phyloP scores from a whole-genome alignment of 1,139 yeast species.

The Yamadazyma diddensiae region DNA sequence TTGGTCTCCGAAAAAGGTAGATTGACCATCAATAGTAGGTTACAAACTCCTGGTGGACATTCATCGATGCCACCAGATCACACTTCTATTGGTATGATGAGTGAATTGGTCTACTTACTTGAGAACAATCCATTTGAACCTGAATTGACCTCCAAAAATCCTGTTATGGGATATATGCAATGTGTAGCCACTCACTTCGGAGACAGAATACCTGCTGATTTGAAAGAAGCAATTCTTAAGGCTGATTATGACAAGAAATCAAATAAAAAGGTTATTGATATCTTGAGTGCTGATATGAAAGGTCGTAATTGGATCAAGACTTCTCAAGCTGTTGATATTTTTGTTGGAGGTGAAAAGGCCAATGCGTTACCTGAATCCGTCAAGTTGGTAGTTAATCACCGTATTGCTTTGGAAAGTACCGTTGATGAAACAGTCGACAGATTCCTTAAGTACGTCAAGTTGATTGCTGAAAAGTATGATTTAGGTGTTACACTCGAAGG shows the following conservation, averaged over 20 bases:
- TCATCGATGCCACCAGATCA: slow-evolving; percentile 47
- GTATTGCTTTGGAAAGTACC: slow-evolving; percentile 31
- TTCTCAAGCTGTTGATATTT: slow-evolving; percentile 37
- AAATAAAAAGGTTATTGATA: slow-evolving; percentile 24
- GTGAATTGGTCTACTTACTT: slow-evolving; percentile 36
- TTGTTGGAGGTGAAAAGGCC: slow-evolving; percentile 38
- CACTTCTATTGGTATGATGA: slow-evolving; percentile 42
- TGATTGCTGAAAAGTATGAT: slow-evolving; percentile 29
- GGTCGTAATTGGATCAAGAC: slow-evolving; percentile 31
- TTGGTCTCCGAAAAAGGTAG: slow-evolving; percentile 44
- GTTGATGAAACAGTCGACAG: slow-evolving; percentile 22
- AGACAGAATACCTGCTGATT: slow-evolving; percentile 16
- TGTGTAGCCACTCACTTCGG: slow-evolving; percentile 34
- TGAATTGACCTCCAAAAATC: slow-evolving; percentile 31
- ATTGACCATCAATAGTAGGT: slow-evolving; percentile 28
- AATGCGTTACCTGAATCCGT: slow-evolving; percentile 42
- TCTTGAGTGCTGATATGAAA: slow-evolving; percentile 12
- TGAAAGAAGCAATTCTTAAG: slow-evolving; percentile 28
- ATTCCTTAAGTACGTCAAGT: slow-evolving; percentile 21
- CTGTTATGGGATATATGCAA: slow-evolving; percentile 30
- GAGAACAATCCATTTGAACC: slow-evolving; percentile 38
- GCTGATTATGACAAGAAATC: slow-evolving; percentile 34
- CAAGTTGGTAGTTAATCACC: slow-evolving; percentile 30
- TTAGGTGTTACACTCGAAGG: slow-evolving; percentile 22
- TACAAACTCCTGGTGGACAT: slow-evolving; percentile 46